A percentile compares a stretch with the other conserved stretches of the same genome.
These are phyloP conservation scores for Fusarium lateritium DNA, from an alignment of 2,329 filamentous ascomycete genomes.

Conservation along the genomic window DNA sequence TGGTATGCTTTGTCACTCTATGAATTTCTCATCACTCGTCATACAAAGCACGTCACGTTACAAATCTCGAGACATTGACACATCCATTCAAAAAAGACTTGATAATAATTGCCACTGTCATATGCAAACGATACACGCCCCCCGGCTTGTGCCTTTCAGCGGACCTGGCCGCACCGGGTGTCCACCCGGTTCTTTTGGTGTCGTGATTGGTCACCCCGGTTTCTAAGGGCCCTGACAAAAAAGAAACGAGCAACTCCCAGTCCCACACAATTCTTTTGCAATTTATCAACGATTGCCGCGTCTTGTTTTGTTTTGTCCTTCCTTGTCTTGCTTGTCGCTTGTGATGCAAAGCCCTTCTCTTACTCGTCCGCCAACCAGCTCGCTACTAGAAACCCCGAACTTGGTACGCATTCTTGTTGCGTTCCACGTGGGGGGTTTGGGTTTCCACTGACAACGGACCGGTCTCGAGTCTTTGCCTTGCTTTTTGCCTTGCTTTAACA, in stretches of 20 bases:
- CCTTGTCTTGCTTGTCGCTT: slow-evolving; percentile 5
- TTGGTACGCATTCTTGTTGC: slow-evolving; percentile 10
- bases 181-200: slow-evolving; percentile 30
- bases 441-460: slow-evolving; percentile 20
- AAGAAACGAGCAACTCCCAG: slow-evolving; percentile 28
- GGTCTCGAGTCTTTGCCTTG: slow-evolving; percentile 15
- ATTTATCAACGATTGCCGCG: slow-evolving; percentile 32
- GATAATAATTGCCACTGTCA: slow-evolving; percentile 25
- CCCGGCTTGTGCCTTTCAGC: slow-evolving; percentile 33
- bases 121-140: background rate
- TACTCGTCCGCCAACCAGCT: slow-evolving; percentile 32
- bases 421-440: slow-evolving; percentile 18
- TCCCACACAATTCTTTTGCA: slow-evolving; percentile 20
- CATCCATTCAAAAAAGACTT: background rate
- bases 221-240: slow-evolving; percentile 28
- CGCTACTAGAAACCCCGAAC: slow-evolving; percentile 10
- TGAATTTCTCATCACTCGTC: slow-evolving; percentile 15
- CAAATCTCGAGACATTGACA: slow-evolving; percentile 22
- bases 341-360: slow-evolving; percentile 9
- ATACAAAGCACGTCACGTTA: slow-evolving; percentile 25
- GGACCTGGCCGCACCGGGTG: slow-evolving; percentile 42
- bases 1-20: slow-evolving; percentile 1
- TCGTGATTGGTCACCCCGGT: slow-evolving; percentile 26
- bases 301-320: background rate
- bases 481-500: slow-evolving; percentile 6